phyloP scores from a whole-genome alignment of 2,329 filamentous ascomycete genomes.

The Talaromyces sp. region DNA sequence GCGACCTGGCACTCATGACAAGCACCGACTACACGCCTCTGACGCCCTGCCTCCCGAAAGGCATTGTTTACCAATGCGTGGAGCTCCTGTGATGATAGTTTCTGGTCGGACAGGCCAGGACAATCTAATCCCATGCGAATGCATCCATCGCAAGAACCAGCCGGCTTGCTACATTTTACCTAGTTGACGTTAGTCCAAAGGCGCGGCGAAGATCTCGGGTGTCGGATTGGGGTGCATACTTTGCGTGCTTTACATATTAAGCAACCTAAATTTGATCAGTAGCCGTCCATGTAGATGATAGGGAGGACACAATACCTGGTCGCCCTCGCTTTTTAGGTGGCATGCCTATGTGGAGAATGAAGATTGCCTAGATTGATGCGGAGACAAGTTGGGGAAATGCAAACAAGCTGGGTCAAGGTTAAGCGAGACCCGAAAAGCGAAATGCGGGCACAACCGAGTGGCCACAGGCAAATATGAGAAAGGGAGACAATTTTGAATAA shows the following conservation, averaged over 20 bases:
- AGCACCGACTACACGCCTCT: background rate
- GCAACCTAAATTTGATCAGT: background rate
- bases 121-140: background rate
- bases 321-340: background rate
- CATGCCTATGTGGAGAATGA: background rate
- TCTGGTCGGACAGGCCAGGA: background rate
- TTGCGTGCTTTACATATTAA: slow-evolving; percentile 11
- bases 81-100: background rate
- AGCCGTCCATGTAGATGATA: no score
- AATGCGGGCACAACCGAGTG: no score
- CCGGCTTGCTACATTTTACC: background rate
- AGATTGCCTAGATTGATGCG: no score
- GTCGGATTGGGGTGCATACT: background rate
- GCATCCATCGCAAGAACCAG: background rate
- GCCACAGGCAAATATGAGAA: no score
- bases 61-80: background rate
- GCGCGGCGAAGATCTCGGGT: background rate
- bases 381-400: background rate
- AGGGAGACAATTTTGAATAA: no score
- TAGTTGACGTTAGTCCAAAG: background rate
- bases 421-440: no score
- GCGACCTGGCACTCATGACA: slow-evolving; percentile 4
- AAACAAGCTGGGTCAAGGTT: no score
- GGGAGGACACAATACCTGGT: no score
- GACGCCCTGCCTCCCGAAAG: background rate